Evolutionary conservation across 345 rosid genomes (phyloP), one percentile per base, ranked within the genome.

Genomic region (Heritiera fomes): DNA sequence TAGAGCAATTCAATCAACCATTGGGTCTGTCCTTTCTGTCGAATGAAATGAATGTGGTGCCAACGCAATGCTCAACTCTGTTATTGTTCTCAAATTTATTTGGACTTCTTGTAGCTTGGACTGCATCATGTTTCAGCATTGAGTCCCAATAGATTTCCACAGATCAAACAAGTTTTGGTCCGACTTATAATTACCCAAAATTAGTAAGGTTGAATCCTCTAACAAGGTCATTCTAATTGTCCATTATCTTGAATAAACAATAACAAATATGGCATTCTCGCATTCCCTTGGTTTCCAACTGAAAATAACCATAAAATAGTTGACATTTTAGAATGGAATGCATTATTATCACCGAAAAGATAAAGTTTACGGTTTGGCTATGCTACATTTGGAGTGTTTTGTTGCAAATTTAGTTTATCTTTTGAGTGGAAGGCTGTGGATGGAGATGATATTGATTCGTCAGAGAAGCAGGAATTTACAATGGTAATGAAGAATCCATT

Each of bases 351-450:
- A 46, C 49, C 6, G 45, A 43, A 43, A 43, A 43, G 45, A 43
- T 43, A 43, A 5, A 5, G 13, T 47, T 20, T 52, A 71, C 20
- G 71, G 75, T 45, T 55, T 85, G 9, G 84, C 84, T 0, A 64
- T 83, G 79, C 59, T 81, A 45, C 86, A 85, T 53, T 71, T 85
- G 20, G 88, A 85, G 79, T 83, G 76, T 34, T 85, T 78, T 40
- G 86, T 84, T 28, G 86, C 85, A 4, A 85, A 82, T 60, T 53
- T 85, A 72, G 78, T 85, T n/a, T 77, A 61, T 75, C 46, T 5
- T 80, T 83, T 10, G 71, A 78, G 50, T 84, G 86, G 86, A 84
- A 78, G 10, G 81, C 72, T 3, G 80, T 77, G 11, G 10, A 70
- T 68, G 81, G 76, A 15, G 64, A 55, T 73, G 79, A 75, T 18